Base-by-base conservation (phyloP, 2,329 filamentous ascomycete genomes). In the Triangularia setosa region DNA sequence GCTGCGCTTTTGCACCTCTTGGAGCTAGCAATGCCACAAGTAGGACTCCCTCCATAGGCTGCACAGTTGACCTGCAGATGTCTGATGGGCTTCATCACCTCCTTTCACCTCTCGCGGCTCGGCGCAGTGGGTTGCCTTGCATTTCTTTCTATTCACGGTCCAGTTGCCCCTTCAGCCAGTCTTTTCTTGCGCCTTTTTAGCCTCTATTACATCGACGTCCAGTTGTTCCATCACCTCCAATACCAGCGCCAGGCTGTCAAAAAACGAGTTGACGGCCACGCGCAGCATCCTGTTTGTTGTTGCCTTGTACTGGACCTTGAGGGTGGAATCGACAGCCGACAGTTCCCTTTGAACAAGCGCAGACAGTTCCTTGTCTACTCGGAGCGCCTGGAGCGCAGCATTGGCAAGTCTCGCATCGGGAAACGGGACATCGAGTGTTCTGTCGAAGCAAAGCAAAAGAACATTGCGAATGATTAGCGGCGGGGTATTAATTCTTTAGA, bases 261-360 rank as follows among this genome's bases (percentile, higher is more conserved):
- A 93, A 77, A 97, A 97, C 9, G 93, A 92, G 78, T 98, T 98
- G 63, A 97, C 93, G 2, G 94, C 91, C 2, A 99, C 95, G 54
- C 95, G 89, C 64, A 99, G 83, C 94, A 98, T 98, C 70, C 95
- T 89, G 75, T 97, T 97, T 21, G 95, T 98, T 0, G 92, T 92
- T 1, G 95, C 95, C 62, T 83, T 85, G 78, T 98, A 98, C 65
- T 90, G 84, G 9, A 91, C 90, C 65, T 84, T 82, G 58, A 98
- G 81, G 4, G 93, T 77, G 23, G 73, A 77, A 18, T 75, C 72
- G 61, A 68, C 58, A 25, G 69, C 69, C n/a, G 83, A 81, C 69
- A 97, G 89, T 1, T 83, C 81, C 64, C 94, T 88, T 55, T 83
- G 84, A 62, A 98, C 94, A 11, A 95, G 85, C 14, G 90, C 86